Evolutionary conservation across 2,329 filamentous ascomycete species (phyloP).

Genomic region (Ascochyta fabae): DNA sequence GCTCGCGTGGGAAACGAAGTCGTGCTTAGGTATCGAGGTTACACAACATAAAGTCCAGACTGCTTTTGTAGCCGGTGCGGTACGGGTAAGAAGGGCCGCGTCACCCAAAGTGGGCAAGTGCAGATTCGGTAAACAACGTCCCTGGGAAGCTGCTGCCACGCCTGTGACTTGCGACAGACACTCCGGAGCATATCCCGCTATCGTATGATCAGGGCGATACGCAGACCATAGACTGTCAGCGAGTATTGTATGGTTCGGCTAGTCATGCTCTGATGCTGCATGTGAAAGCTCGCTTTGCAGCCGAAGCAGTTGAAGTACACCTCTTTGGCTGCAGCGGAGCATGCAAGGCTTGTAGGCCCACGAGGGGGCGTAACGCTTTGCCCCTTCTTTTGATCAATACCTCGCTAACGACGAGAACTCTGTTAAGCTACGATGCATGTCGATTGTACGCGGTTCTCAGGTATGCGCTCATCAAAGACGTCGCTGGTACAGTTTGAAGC

Average conservation of each 20-base stretch:
- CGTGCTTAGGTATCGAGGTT: not conserved
- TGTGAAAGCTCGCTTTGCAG: conserved; percentile 8
- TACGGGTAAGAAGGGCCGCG: not conserved
- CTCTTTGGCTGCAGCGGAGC: not conserved
- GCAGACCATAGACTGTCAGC: not conserved
- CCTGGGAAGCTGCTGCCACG: not conserved
- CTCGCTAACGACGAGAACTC: not conserved
- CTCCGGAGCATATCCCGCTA: not conserved
- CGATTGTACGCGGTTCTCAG: conserved; percentile 1
- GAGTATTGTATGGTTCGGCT: not conserved
- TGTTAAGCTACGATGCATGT: conserved; percentile 12
- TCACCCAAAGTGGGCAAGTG: conserved; percentile 4
- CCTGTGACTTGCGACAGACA: not conserved
- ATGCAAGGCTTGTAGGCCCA: conserved; percentile 10
- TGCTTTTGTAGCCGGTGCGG: conserved; percentile 1
- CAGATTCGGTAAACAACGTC: conserved; percentile 8
- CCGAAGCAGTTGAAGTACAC: conserved; percentile 7
- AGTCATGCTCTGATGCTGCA: not conserved
- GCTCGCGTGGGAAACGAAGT: conserved; percentile 12
- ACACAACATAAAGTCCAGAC: conserved; percentile 18
- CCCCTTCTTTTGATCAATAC: not conserved
- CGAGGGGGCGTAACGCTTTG: conserved; percentile 3
- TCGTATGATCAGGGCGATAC: not conserved
- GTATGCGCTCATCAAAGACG: not conserved
- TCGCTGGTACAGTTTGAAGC: not conserved